Percentiles rank a stretch among this genome's conserved stretches.
Evolutionary conservation across 257 asterid genomes (phyloP).

Genomic region (Solanum ossicruentum): DNA sequence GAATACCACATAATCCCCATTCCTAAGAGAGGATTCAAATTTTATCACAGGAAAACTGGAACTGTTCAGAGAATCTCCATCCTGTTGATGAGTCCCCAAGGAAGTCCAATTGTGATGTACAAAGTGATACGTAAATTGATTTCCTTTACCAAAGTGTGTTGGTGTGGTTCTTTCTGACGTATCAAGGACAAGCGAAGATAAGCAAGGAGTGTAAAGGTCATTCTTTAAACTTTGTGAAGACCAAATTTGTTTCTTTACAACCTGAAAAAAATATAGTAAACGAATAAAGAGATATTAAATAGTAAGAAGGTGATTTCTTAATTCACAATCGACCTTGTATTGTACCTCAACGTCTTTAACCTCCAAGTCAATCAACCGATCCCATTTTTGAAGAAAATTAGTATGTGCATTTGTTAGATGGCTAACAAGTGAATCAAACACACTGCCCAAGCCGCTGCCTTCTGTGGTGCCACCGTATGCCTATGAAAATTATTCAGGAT

Average conservation of each 20-base stretch:
- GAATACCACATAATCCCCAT: conserved; percentile 89
- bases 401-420: conserved; percentile 58
- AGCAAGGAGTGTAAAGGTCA: conserved; percentile 24
- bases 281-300: not conserved
- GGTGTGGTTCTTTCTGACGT: conserved; percentile 28
- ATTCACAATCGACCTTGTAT: not conserved
- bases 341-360: conserved; percentile 73
- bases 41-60: conserved; percentile 20
- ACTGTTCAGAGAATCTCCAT: conserved; percentile 16
- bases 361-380: conserved; percentile 83
- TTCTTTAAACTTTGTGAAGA: conserved; percentile 31
- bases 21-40: conserved; percentile 33
- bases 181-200: conserved; percentile 58
- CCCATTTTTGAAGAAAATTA: conserved; percentile 77
- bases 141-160: conserved; percentile 18
- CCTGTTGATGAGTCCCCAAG: conserved; percentile 14
- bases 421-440: conserved; percentile 66
- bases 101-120: conserved; percentile 29
- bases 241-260: conserved; percentile 52
- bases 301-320: not conserved
- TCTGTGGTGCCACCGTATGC: conserved; percentile 68
- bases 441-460: conserved; percentile 70
- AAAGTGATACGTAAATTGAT: conserved; percentile 55
- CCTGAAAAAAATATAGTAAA: conserved; percentile 23
- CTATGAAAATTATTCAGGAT: conserved; percentile 26